These are phyloP conservation scores for Aspergillus mulundensis DNA, from an alignment of 495 filamentous ascomycete species.

Conservation along the genomic window DNA sequence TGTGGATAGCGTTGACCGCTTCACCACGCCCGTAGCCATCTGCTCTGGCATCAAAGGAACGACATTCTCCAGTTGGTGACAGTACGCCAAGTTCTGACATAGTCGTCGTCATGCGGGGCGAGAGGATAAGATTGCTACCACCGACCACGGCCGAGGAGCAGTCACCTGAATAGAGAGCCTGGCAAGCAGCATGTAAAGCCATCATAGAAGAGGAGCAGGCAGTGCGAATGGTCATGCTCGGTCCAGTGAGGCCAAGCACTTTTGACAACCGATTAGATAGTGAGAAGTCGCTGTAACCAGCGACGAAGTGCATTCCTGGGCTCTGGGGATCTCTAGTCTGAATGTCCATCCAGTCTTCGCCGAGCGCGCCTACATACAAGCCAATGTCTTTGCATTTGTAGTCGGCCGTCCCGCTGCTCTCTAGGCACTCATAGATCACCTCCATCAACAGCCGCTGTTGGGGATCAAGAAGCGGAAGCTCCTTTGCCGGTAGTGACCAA, in stretches of 20 bases:
- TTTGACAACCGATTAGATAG: neutral
- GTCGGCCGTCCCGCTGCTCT: conserved; percentile 39
- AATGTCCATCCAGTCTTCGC: conserved; percentile 35
- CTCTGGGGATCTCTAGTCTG: conserved; percentile 24
- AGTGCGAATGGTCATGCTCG: conserved; percentile 2
- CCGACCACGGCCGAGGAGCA: conserved; percentile 1
- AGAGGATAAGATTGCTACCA: neutral
- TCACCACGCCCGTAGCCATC: conserved; percentile 65
- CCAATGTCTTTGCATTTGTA: conserved; percentile 48
- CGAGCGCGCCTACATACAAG: conserved; percentile 45
- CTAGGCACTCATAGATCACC: conserved; percentile 34
- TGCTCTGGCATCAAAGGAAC: conserved; percentile 56
- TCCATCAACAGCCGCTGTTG: conserved; percentile 55
- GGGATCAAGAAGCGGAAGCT: conserved; percentile 53
- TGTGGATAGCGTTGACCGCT: conserved; percentile 30
- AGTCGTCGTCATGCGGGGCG: neutral
- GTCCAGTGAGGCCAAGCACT: neutral
- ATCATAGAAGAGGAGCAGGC: conserved; percentile 1
- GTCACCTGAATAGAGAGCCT: neutral
- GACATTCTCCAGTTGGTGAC: conserved; percentile 36
- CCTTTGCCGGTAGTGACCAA: conserved; percentile 38
- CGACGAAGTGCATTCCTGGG: conserved; percentile 16
- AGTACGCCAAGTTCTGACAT: conserved; percentile 19
- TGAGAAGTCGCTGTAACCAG: conserved; percentile 20
- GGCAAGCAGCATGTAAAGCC: neutral